Base-by-base conservation (phyloP, 2,329 filamentous ascomycete species). In the Stachybotrys echinatus region DNA sequence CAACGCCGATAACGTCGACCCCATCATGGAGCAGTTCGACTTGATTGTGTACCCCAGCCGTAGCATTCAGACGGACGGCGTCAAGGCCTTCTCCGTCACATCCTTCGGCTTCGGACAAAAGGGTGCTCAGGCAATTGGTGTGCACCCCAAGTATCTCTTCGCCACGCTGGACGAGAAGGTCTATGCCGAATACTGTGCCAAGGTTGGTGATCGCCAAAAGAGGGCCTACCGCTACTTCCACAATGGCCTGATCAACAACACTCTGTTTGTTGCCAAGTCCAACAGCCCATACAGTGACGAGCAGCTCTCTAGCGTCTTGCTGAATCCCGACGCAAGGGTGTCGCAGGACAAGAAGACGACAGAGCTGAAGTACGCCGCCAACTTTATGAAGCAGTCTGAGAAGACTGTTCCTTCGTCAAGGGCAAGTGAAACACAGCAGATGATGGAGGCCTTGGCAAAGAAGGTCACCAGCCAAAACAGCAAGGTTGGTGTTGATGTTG, bases 21-120 rank as follows among this genome's bases (percentile, higher is more conserved):
- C 92, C 66, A 80, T 92, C 59, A 95, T 99, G 88, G 92, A 97
- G 79, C 83, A 96, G 68, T 99, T 94, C 61, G 94, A 99, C 68
- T 88, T 96, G 74, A 95, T 99, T 59, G 89, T 97, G 56, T 99
- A 96, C 73, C 94, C 94, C 44, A 96, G 88, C 73, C 88, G 89
- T 62, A 88, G 84, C 69, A 92, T 99, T 61, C 94, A 99, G 76
- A 99, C 94, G 7, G 94, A 99, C 63, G 94, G 94, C 55, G 80
- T 99, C 78, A 99, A 97, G 76, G 95, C 94, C 14, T 97, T 99
- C 81, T 96, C 91, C 1, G 90, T 99, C 56, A 99, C 95, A 6
- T 99, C 95, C 0, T 99, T 99, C 70, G 94, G 94, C 72, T 99
- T 99, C 77, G 94, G 94, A 60, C 94, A 99, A 73, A 99, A 99